Percentiles rank a stretch among this genome's conserved stretches.
phyloP scores from a whole-genome alignment of 345 rosid genomes.

The Arabidopsis suecica region DNA sequence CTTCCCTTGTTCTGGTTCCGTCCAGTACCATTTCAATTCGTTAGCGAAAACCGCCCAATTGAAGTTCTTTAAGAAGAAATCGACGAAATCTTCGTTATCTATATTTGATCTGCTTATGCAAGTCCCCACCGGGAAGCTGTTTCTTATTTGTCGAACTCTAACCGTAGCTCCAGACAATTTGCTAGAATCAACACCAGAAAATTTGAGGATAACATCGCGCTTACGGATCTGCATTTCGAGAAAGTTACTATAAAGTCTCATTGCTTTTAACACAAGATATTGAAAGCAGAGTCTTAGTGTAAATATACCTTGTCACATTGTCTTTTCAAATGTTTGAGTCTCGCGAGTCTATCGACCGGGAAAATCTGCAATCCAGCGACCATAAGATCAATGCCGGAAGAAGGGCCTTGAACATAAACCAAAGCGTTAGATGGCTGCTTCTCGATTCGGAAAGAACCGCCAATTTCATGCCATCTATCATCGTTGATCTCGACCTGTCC shows the following conservation, averaged over 20 bases:
- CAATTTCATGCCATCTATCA: constrained; percentile 85
- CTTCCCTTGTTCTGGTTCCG: constrained; percentile 82
- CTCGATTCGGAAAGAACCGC: constrained; percentile 88
- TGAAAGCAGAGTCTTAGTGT: background rate
- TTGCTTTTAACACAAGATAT: background rate
- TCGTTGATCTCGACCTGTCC: constrained; percentile 84
- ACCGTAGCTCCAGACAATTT: constrained; percentile 54
- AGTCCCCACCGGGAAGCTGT: constrained; percentile 82
- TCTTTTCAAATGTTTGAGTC: constrained; percentile 67
- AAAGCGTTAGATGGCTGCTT: constrained; percentile 77
- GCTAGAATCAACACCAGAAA: constrained; percentile 54
- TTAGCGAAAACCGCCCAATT: constrained; percentile 95
- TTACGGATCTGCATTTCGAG: constrained; percentile 67
- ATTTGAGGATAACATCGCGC: constrained; percentile 70
- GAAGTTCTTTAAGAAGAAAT: constrained; percentile 73
- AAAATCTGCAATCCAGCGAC: constrained; percentile 88
- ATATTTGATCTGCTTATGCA: constrained; percentile 80
- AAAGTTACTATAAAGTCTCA: constrained; percentile 3
- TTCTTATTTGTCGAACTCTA: constrained; percentile 66
- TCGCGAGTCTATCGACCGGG: constrained; percentile 71
- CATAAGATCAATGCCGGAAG: constrained; percentile 79
- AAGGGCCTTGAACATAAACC: constrained; percentile 90
- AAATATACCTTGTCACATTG: constrained; percentile 68
- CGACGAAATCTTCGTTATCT: constrained; percentile 89
- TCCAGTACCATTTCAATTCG: constrained; percentile 97